phyloP scores from a whole-genome alignment of 163 green algal genomes.

The Chlorella variabilis region DNA sequence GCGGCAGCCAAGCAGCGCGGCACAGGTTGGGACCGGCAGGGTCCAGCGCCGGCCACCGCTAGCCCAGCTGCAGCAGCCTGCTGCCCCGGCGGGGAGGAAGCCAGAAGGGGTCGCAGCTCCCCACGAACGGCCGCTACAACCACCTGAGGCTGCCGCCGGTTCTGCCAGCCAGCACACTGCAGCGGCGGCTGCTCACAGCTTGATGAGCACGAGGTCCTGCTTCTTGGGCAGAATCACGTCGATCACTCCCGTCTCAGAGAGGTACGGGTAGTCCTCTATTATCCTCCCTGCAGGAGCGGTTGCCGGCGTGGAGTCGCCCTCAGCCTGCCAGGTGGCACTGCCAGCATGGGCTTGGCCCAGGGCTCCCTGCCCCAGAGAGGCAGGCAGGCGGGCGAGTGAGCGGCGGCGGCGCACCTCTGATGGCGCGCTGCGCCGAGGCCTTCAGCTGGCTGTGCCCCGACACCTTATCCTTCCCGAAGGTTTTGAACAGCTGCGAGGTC shows the following conservation, averaged over 20 bases:
- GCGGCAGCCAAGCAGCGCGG: background rate
- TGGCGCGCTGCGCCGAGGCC: conserved; percentile 89
- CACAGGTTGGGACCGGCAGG: conserved; percentile 2
- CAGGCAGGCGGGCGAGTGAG: background rate
- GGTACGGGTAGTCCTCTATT: conserved; percentile 83
- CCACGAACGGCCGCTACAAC: too few relatives aligned
- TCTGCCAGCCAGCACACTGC: too few relatives aligned
- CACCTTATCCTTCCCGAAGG: conserved; percentile 43
- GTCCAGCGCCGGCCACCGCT: too few relatives aligned
- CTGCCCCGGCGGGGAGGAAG: too few relatives aligned
- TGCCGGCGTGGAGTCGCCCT: too few relatives aligned
- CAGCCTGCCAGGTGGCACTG: background rate
- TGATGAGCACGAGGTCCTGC: conserved; percentile 85
- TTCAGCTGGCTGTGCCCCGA: conserved; percentile 89
- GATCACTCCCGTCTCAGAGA: conserved; percentile 87
- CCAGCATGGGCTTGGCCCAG: background rate
- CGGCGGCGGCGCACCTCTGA: conserved; percentile 76
- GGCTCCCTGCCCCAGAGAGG: background rate
- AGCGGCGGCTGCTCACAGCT: conserved; percentile 71
- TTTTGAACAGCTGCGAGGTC: conserved; percentile 48
- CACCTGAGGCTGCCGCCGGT: too few relatives aligned
- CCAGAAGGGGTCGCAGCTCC: too few relatives aligned
- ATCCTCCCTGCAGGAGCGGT: conserved; percentile 87
- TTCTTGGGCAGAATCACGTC: conserved; percentile 98
- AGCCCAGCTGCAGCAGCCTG: too few relatives aligned